Evolutionary conservation across 129 eudicot genomes (phyloP).

Genomic region (Artemisia annua): DNA sequence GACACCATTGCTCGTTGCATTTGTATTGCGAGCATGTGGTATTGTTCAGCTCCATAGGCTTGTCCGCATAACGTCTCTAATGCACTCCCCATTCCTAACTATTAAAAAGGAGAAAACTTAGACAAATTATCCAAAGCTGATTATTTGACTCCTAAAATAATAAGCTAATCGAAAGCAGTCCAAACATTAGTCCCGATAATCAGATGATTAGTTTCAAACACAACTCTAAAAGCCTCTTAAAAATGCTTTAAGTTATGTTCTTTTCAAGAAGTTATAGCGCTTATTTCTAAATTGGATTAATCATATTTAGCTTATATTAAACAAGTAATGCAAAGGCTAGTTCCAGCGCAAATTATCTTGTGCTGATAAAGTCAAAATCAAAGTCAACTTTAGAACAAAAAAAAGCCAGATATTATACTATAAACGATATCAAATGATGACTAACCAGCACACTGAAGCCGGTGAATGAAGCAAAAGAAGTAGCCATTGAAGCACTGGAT

Average conservation of each 20-base stretch:
- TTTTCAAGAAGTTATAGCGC: too few species aligned
- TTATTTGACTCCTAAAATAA: too few species aligned
- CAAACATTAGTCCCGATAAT: not conserved
- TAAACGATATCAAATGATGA: slow-evolving; percentile 3
- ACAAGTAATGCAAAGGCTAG: too few species aligned
- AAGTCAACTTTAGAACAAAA: not conserved
- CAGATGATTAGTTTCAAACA: not conserved
- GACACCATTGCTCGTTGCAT: slow-evolving; percentile 60
- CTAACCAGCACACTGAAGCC: slow-evolving; percentile 69
- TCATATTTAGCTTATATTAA: not conserved
- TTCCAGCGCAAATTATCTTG: not conserved
- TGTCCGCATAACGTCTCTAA: slow-evolving; percentile 79
- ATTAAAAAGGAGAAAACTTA: slow-evolving; percentile 4
- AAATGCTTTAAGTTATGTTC: not conserved
- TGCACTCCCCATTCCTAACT: slow-evolving; percentile 83
- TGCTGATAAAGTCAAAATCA: slow-evolving; percentile 1
- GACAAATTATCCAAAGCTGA: too few species aligned
- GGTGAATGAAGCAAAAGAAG: slow-evolving; percentile 73
- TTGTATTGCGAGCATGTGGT: slow-evolving; percentile 70
- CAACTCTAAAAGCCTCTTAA: not conserved
- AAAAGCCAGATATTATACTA: not conserved
- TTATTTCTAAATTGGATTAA: not conserved
- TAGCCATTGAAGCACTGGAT: slow-evolving; percentile 80
- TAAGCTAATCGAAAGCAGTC: too few species aligned
- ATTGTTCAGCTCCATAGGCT: slow-evolving; percentile 78